Evolutionary conservation across 192 early-diverging fungal genomes (phyloP), one percentile per base, ranked within the genome.

Genomic region (Chytriomyces hyalinus): DNA sequence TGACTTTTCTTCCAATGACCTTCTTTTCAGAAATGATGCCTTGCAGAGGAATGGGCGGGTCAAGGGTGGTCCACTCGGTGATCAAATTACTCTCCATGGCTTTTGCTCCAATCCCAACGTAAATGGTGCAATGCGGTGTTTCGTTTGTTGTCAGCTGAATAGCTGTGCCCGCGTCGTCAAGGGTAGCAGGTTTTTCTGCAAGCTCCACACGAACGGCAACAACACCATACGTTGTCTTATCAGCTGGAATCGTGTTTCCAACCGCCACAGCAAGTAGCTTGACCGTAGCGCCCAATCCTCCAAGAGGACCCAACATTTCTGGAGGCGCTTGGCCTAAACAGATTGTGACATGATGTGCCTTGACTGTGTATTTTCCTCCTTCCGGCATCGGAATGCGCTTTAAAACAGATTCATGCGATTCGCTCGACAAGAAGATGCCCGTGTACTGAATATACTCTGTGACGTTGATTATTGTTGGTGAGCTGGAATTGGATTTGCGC

Each of bases 331-430:
- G 65, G 5, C 85, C 85, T 44, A 81, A 22, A 44, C 53, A 75
- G 3, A 86, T 60, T n/a, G 83, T 84, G 44, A 86, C 61, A 48
- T 86, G 85, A 49, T 86, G 46, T n/a, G 69, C 84, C 11, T 63
- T 28, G 9, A 63, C n/a, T 11, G 68, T 17, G 48, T 68, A 68
- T 17, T 60, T 60, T 17, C 15, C 80, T 78, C 79, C 13, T 36
- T 49, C 5, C 48, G 49, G 26, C 9, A 60, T 50, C 26, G 73
- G 76, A 47, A 77, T 72, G 6, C 10, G 20, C 44, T 15, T 48
- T 20, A 78, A 43, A 7, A 86, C 64, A n/a, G 5, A 7, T 49
- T 51, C 20, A 6, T 17, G 26, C 4, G 71, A 73, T 7, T n/a
- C 43, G 15, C 48, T 61, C 44, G 80, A 73, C 11, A 86, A 73